A percentile compares a stretch with the other conserved stretches of the same genome.
phyloP scores from a whole-genome alignment of 208 protist species.

The Entamoeba histolytica region DNA sequence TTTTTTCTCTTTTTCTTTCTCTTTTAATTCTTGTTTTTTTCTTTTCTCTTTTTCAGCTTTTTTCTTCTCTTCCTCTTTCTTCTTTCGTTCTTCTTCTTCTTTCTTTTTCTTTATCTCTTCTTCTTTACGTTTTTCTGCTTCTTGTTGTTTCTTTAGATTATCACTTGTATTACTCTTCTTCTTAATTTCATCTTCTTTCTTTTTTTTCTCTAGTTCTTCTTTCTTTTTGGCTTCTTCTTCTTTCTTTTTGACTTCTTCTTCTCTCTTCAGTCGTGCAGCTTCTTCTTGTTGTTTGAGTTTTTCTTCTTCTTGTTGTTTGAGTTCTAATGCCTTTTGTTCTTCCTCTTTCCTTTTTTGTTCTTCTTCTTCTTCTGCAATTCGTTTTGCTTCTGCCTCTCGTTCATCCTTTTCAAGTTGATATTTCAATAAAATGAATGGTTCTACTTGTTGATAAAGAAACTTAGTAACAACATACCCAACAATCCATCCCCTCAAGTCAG shows the following conservation, averaged over 20 bases:
- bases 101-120: conserved; percentile 7
- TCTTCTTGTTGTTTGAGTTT: not conserved
- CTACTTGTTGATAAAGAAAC: not conserved
- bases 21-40: not conserved
- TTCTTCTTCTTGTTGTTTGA: conserved; percentile 2
- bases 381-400: conserved; percentile 6
- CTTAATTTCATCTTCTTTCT: conserved; percentile 8
- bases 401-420: conserved; percentile 1
- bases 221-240: conserved; percentile 3
- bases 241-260: not conserved
- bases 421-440: not conserved
- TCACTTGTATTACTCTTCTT: conserved; percentile 3
- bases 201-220: not conserved
- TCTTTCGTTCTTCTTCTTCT: not conserved
- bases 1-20: not conserved
- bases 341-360: conserved; percentile 11
- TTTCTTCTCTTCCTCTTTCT: not conserved
- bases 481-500: not conserved
- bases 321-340: not conserved
- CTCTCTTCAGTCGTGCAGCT: not conserved
- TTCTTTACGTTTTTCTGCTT: not conserved
- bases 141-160: conserved; percentile 1
- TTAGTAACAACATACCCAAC: not conserved
- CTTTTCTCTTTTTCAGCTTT: not conserved
- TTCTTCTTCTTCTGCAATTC: conserved; percentile 2